Evolutionary conservation across 108 stramenopile species (phyloP).

Genomic region (Cyclostephanos invisitatus): DNA sequence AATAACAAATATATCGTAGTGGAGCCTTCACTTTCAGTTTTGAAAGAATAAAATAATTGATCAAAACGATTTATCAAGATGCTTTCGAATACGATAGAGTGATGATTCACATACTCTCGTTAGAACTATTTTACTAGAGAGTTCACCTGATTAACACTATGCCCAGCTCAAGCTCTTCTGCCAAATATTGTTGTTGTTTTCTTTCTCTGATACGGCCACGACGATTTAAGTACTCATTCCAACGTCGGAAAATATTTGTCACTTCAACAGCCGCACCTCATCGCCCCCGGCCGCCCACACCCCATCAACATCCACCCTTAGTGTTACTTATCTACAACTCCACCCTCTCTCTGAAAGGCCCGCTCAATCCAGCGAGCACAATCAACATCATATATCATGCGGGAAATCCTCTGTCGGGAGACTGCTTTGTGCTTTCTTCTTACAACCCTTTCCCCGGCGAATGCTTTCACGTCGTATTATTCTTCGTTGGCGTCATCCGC

Average conservation of each 20-base stretch:
- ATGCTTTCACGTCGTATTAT: constrained; percentile 2
- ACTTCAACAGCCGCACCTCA: no score
- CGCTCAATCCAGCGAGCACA: not conserved
- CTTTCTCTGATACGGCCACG: no score
- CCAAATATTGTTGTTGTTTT: no score
- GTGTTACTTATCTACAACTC: no score
- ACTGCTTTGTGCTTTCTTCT: not conserved
- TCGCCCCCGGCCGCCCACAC: no score
- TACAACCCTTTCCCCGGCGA: not conserved
- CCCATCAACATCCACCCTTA: no score
- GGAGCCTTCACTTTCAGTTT: constrained; percentile 8
- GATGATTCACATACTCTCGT: no score
- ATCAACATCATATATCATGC: not conserved
- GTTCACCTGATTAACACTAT: no score
- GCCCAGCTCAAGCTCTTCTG: no score
- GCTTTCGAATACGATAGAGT: not conserved
- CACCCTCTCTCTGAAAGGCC: not conserved
- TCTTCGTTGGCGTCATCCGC: constrained; percentile 6
- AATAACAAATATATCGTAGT: constrained; percentile 20
- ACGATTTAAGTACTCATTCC: no score
- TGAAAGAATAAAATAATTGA: not conserved
- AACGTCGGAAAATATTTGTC: no score
- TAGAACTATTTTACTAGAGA: no score
- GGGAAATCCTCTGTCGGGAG: not conserved
- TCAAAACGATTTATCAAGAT: not conserved